Evolutionary conservation across 1,139 yeast genomes (phyloP).

Genomic region (Keqinozyma sinolaborantium): DNA sequence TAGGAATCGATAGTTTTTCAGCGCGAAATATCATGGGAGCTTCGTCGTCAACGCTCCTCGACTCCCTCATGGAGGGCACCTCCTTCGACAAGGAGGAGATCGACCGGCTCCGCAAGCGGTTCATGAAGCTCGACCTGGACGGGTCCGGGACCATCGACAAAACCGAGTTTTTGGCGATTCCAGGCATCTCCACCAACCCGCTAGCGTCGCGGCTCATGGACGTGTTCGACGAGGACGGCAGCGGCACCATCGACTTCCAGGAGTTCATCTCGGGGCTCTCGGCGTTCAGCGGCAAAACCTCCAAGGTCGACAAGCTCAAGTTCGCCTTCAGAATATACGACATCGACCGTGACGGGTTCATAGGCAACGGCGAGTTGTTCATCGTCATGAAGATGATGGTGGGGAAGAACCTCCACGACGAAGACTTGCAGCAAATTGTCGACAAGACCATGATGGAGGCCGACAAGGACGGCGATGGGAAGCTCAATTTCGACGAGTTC

Average conservation of each 20-base stretch:
- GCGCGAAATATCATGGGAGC: constrained; percentile 58
- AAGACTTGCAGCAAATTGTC: constrained; percentile 89
- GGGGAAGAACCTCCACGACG: constrained; percentile 82
- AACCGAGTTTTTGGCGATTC: constrained; percentile 85
- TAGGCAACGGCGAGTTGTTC: constrained; percentile 92
- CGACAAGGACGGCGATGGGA: constrained; percentile 89
- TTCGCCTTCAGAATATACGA: constrained; percentile 95
- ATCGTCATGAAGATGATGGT: constrained; percentile 96
- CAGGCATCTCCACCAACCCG: constrained; percentile 90
- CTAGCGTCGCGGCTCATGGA: constrained; percentile 87
- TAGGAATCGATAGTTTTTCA: too few species aligned
- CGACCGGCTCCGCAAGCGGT: constrained; percentile 84
- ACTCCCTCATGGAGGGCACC: constrained; percentile 71
- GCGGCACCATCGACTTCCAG: constrained; percentile 92
- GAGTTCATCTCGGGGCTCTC: constrained; percentile 90
- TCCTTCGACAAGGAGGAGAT: constrained; percentile 87
- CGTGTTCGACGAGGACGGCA: constrained; percentile 89
- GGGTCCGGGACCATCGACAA: constrained; percentile 90
- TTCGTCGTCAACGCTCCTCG: constrained; percentile 63
- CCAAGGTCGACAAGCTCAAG: constrained; percentile 74
- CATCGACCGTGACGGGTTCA: constrained; percentile 91
- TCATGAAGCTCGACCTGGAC: constrained; percentile 93
- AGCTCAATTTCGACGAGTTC: constrained; percentile 83
- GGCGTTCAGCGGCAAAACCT: constrained; percentile 87
- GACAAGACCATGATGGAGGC: constrained; percentile 96